These are phyloP conservation scores for Astrocystis sublimbata DNA, from an alignment of 495 filamentous ascomycete genomes.

Conservation along the genomic window DNA sequence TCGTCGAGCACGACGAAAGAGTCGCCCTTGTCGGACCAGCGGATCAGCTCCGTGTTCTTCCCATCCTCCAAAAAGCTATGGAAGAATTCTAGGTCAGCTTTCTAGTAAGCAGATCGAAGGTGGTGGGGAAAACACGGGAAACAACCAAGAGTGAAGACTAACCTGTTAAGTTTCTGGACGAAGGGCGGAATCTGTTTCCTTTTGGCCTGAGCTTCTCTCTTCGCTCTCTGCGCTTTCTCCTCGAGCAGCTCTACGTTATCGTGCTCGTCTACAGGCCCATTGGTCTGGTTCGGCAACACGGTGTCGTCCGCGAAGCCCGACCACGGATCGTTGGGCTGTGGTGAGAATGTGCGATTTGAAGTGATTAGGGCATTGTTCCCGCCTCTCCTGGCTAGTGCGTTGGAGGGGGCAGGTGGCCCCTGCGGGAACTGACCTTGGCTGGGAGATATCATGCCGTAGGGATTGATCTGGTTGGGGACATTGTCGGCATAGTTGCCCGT, in stretches of 20 bases:
- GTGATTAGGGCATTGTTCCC: conserved; percentile 63
- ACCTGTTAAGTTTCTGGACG: conserved; percentile 98
- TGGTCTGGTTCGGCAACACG: conserved; percentile 38
- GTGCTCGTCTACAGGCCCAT: conserved; percentile 51
- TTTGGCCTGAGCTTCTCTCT: conserved; percentile 80
- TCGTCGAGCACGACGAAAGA: conserved; percentile 97
- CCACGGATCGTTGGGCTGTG: conserved; percentile 49
- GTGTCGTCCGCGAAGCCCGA: conserved; percentile 45
- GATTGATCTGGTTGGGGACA: conserved; percentile 32
- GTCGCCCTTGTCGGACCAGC: conserved; percentile 95
- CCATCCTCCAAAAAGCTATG: conserved; percentile 86
- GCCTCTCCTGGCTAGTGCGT: conserved; percentile 64
- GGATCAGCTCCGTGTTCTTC: conserved; percentile 90
- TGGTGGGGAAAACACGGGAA: not conserved
- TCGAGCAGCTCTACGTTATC: conserved; percentile 78
- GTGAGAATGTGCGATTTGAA: conserved; percentile 43
- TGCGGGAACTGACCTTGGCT: conserved; percentile 43
- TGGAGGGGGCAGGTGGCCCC: conserved; percentile 50
- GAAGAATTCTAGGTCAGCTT: not conserved
- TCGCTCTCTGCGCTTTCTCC: conserved; percentile 70
- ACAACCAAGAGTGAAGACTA: conserved; percentile 37
- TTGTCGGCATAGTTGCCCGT: conserved; percentile 38
- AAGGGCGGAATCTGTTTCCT: conserved; percentile 96
- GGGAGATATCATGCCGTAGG: conserved; percentile 43
- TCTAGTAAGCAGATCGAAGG: not conserved